A percentile compares a stretch with the other conserved stretches of the same genome.
Conservation (phyloP, 768 basidiomycete species). For the Lentinus brumalis region DNA sequence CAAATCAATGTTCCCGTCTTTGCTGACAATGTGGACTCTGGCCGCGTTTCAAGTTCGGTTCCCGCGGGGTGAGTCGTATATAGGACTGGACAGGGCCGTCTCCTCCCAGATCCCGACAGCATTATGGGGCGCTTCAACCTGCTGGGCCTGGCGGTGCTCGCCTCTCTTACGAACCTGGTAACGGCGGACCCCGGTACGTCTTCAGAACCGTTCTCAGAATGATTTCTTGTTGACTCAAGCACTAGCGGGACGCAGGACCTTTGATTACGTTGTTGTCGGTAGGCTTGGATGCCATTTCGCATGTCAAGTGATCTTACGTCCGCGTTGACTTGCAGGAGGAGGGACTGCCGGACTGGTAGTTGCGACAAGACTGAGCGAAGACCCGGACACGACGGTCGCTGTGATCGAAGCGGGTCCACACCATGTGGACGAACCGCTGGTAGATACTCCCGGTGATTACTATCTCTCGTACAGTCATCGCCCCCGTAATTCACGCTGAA, state of each 20-base stretch:
- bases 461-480: neutral
- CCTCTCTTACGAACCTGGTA: too few species aligned
- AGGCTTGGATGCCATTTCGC: neutral
- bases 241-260: neutral
- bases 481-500: conserved; percentile 29
- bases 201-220: too few species aligned
- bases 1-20: too few species aligned
- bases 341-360: conserved; percentile 39
- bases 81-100: too few species aligned
- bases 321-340: conserved; percentile 2
- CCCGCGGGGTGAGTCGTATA: too few species aligned
- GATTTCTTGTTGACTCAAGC: too few species aligned
- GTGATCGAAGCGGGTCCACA: conserved; percentile 33
- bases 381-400: conserved; percentile 35
- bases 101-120: too few species aligned
- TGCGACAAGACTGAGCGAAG: conserved; percentile 40
- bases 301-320: neutral
- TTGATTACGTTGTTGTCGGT: neutral
- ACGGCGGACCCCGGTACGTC: too few species aligned
- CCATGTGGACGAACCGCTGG: conserved; percentile 4
- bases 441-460: conserved; percentile 3
- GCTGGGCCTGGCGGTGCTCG: too few species aligned
- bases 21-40: too few species aligned
- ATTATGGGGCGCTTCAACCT: too few species aligned
- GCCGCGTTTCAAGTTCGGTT: too few species aligned